These are phyloP conservation scores for Lasiosphaeria miniovina DNA, from an alignment of 495 filamentous ascomycete genomes.

Conservation along the genomic window DNA sequence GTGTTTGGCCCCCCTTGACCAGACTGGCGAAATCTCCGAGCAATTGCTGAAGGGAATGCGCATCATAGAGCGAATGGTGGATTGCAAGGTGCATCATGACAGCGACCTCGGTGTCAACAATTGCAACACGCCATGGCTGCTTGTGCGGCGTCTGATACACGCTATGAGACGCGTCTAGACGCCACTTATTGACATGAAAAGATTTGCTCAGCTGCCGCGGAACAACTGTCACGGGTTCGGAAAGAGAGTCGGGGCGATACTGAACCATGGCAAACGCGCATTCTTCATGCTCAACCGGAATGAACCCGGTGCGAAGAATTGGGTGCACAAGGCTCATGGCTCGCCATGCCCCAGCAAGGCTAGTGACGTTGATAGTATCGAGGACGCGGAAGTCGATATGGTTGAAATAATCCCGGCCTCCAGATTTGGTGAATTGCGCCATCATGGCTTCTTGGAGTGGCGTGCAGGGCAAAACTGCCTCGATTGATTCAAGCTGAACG, in stretches of 20 bases:
- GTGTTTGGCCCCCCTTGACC: slow-evolving; percentile 4
- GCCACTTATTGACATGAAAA: slow-evolving; percentile 35
- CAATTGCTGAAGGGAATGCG: slow-evolving; percentile 59
- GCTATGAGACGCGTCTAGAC: slow-evolving; percentile 9
- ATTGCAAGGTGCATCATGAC: slow-evolving; percentile 47
- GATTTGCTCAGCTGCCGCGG: not conserved
- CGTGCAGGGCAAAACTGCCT: slow-evolving; percentile 60
- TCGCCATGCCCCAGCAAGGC: slow-evolving; percentile 56
- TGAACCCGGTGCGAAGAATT: slow-evolving; percentile 71
- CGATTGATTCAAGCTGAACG: slow-evolving; percentile 21
- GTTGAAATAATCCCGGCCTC: slow-evolving; percentile 62
- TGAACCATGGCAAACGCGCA: slow-evolving; percentile 67
- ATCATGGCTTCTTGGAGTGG: slow-evolving; percentile 63
- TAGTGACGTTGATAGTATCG: slow-evolving; percentile 5
- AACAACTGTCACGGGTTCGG: not conserved
- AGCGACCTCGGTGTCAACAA: slow-evolving; percentile 17
- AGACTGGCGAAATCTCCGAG: slow-evolving; percentile 50
- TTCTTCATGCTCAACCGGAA: slow-evolving; percentile 54
- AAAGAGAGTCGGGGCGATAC: slow-evolving; percentile 27
- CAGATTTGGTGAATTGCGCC: slow-evolving; percentile 54
- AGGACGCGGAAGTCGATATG: slow-evolving; percentile 47
- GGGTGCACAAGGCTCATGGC: slow-evolving; percentile 50
- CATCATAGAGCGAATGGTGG: slow-evolving; percentile 81
- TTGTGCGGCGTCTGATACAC: slow-evolving; percentile 15
- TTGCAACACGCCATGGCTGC: slow-evolving; percentile 31